Conservation (phyloP, 768 basidiomycete genomes). For the Tulasnella sp. region DNA sequence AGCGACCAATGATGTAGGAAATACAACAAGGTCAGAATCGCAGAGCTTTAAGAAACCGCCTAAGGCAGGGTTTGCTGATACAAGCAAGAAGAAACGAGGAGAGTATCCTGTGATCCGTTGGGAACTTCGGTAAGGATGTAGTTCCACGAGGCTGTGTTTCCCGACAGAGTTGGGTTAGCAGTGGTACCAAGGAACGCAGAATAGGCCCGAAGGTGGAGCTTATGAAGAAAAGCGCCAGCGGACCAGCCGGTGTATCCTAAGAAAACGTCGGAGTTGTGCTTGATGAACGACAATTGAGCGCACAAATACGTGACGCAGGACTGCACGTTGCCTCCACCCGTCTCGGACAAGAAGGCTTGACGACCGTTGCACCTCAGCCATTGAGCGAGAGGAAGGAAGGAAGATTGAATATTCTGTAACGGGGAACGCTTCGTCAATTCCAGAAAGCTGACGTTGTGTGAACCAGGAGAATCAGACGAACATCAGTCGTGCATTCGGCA, state of each 20-base stretch:
- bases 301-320: slow-evolving; percentile 16
- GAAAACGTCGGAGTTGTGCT: slow-evolving; percentile 17
- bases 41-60: background rate
- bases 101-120: background rate
- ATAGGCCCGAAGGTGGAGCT: background rate
- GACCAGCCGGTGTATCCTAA: slow-evolving; percentile 17
- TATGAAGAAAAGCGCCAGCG: slow-evolving; percentile 3
- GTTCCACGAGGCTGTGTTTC: background rate
- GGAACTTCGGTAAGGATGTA: slow-evolving; percentile 17
- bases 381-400: slow-evolving; percentile 11
- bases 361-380: slow-evolving; percentile 13
- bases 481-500: slow-evolving; percentile 37
- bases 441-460: too few species aligned
- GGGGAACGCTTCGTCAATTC: background rate
- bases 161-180: background rate
- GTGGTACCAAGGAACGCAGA: background rate
- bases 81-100: slow-evolving; percentile 16
- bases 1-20: background rate
- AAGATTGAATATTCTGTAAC: background rate
- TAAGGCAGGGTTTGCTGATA: slow-evolving; percentile 1
- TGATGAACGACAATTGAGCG: slow-evolving; percentile 6
- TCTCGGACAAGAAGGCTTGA: slow-evolving; percentile 18
- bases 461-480: background rate
- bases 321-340: slow-evolving; percentile 13
- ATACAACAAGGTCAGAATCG: too few species aligned